Percentiles rank a stretch among this genome's conserved stretches.
Conservation (phyloP, 352 stramenopile genomes). For the Globisporangium nagaii region DNA sequence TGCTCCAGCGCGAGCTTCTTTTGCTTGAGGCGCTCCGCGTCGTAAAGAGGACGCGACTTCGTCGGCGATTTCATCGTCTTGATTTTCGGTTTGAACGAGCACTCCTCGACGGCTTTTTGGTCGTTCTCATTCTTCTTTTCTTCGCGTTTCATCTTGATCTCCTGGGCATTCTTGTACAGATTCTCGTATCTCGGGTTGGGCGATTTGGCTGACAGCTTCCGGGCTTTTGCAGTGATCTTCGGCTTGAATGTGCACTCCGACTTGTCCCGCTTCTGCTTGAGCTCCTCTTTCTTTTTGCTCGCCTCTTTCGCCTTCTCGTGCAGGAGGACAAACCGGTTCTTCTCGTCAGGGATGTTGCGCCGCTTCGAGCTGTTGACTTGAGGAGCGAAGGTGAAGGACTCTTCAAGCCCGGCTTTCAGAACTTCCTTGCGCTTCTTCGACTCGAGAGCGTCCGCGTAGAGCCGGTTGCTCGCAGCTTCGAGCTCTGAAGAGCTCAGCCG, state of each 20-base stretch:
- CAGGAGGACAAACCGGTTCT: constrained; percentile 34
- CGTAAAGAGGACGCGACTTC: constrained; percentile 58
- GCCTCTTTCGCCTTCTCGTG: constrained; percentile 56
- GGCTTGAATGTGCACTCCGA: constrained; percentile 61
- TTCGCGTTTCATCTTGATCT: constrained; percentile 64
- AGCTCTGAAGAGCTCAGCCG: constrained; percentile 45
- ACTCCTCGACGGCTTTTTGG: constrained; percentile 51
- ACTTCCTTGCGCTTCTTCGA: constrained; percentile 50
- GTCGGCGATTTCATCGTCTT: constrained; percentile 49
- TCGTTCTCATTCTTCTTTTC: constrained; percentile 58
- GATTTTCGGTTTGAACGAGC: constrained; percentile 79
- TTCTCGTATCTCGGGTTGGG: constrained; percentile 61
- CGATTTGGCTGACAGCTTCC: constrained; percentile 30
- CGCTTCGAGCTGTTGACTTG: constrained; percentile 57
- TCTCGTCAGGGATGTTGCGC: constrained; percentile 21
- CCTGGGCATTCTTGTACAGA: constrained; percentile 60
- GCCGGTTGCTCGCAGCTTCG: constrained; percentile 45
- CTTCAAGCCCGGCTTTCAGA: constrained; percentile 40
- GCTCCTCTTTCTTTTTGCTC: constrained; percentile 43
- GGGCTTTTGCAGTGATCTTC: constrained; percentile 59
- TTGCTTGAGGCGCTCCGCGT: constrained; percentile 63
- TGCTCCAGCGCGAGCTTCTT: constrained; percentile 61
- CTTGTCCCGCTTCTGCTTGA: constrained; percentile 46
- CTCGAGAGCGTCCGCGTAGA: constrained; percentile 62
- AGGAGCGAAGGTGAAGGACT: constrained; percentile 50